Evolutionary conservation across 2,329 filamentous ascomycete species (phyloP), one percentile per base, ranked within the genome.

Genomic region (Colletotrichum sidae): DNA sequence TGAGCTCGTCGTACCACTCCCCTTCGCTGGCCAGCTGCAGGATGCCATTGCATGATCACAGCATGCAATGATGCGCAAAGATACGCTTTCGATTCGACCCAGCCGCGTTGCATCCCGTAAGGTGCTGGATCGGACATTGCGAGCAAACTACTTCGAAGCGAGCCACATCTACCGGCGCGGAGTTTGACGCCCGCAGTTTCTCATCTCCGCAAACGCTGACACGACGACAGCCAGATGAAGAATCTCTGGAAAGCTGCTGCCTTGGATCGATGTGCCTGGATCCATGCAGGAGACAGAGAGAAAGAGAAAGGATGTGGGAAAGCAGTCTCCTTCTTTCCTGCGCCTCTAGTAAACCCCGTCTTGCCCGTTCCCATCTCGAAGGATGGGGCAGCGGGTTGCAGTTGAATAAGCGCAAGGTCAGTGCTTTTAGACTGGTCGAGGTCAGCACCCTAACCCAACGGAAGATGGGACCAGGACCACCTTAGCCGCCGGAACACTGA

Each of bases 381-480:
- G 15, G 37, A 50, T 25, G 38, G n/a, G 8, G 17, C 33, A 46
- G 34, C 54, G 47, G 56, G 45, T 65, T 25, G 25, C 25, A 25
- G 33, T 38, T 34, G 51, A 42, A 41, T 58, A 54, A 62, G 55
- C 61, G 45, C 50, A 60, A 11, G 39, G 55, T 35, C 55, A 42
- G 49, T 63, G 42, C 60, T 53, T 60, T 44, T 61, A 34, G n/a
- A 12, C 49, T 37, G 17, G 55, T 41, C 60, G 45, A 25, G 60
- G 50, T 54, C 37, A 55, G 60, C 37, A 50, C 56, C 41, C 45
- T 60, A 51, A 51, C 45, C 50, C 33, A 44, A 37, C 41, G 54
- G 60, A 49, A 41, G 35, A 17, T 25, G 15, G n/a, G 15, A 46
- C 49, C 25, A 61, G 42, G 35, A 53, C 47, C 44, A 46, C 15